phyloP scores from a whole-genome alignment of 495 filamentous ascomycete genomes.

The Lophiostoma macrostomum region DNA sequence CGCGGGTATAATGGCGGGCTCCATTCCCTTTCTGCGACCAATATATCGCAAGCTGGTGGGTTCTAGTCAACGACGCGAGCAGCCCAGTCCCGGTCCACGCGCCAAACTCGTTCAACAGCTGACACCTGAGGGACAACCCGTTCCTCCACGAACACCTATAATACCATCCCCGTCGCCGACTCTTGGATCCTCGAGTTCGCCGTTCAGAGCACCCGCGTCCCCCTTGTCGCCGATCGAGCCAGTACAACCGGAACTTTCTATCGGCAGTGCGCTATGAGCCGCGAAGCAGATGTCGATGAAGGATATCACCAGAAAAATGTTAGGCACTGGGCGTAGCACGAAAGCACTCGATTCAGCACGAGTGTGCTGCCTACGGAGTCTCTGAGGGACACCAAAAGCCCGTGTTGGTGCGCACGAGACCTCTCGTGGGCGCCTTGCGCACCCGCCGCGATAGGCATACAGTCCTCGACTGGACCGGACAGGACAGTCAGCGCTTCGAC shows the following conservation, averaged over 20 bases:
- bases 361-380: too few species aligned
- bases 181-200: background rate
- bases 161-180: slow-evolving; percentile 27
- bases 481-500: too few species aligned
- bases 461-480: too few species aligned
- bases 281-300: too few species aligned
- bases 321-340: too few species aligned
- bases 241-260: background rate
- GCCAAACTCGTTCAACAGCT: slow-evolving; percentile 13
- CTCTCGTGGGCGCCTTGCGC: too few species aligned
- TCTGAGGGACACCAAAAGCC: too few species aligned
- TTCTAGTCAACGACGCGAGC: background rate
- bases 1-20: slow-evolving; percentile 29
- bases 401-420: too few species aligned
- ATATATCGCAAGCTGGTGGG: slow-evolving; percentile 12
- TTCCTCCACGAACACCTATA: slow-evolving; percentile 15
- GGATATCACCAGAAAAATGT: background rate
- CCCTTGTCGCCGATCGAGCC: slow-evolving; percentile 13
- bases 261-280: background rate
- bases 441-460: too few species aligned
- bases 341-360: too few species aligned
- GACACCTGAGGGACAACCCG: background rate
- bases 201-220: slow-evolving; percentile 7
- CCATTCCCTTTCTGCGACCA: slow-evolving; percentile 27
- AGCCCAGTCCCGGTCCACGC: slow-evolving; percentile 6